Evolutionary conservation across 164 flowering plant species (phyloP).

Genomic region (Piper betle): DNA sequence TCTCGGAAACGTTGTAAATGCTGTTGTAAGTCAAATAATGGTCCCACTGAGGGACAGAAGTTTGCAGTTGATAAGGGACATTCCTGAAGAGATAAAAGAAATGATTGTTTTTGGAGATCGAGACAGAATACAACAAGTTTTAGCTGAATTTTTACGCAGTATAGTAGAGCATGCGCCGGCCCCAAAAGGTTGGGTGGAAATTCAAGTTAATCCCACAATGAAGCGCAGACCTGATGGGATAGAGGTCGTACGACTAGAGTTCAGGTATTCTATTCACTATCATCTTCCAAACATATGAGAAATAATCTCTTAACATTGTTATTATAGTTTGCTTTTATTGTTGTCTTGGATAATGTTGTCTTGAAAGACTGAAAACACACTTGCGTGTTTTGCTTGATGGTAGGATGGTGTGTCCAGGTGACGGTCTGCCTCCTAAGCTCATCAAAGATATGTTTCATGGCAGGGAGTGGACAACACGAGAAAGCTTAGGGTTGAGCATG

Average conservation of each 20-base stretch:
- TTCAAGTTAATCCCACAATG: conserved; percentile 30
- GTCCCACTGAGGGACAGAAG: conserved; percentile 34
- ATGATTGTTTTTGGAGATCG: conserved; percentile 42
- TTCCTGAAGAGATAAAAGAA: conserved; percentile 40
- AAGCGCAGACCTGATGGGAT: conserved; percentile 17
- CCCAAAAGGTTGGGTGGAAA: conserved; percentile 59
- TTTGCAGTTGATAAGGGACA: conserved; percentile 36
- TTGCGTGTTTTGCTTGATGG: not conserved
- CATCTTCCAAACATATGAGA: not conserved
- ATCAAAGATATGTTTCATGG: conserved; percentile 72
- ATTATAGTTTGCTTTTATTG: too few species aligned
- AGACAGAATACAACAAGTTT: conserved; percentile 46
- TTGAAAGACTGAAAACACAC: too few species aligned
- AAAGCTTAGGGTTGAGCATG: conserved; percentile 79
- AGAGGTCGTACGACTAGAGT: conserved; percentile 30
- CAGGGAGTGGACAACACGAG: conserved; percentile 51
- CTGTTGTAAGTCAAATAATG: conserved; percentile 60
- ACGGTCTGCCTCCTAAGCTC: conserved; percentile 71
- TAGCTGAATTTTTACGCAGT: conserved; percentile 49
- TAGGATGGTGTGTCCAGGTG: conserved; percentile 70
- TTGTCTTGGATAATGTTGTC: too few species aligned
- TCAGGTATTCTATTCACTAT: conserved; percentile 35
- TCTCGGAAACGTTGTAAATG: conserved; percentile 46
- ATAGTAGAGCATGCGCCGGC: conserved; percentile 36
- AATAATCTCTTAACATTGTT: too few species aligned